Conservation (phyloP, 345 rosid species). For the Pelargonium nanum region DNA sequence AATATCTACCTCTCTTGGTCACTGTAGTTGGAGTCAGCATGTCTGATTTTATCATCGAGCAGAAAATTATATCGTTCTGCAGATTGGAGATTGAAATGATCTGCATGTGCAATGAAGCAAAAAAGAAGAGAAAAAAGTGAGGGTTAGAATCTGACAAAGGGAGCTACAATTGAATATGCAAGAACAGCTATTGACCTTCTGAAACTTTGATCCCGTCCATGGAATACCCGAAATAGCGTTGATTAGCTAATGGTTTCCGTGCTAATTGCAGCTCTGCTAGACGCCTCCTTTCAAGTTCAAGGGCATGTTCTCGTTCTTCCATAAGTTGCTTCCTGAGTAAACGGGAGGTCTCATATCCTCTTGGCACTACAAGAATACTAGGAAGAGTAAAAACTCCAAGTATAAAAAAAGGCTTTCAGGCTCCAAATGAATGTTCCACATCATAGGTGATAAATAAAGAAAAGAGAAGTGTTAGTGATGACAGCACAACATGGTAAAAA, state of each 20-base stretch:
- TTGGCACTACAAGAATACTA: constrained; percentile 24
- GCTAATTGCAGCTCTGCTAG: constrained; percentile 22
- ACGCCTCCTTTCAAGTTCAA: constrained; percentile 34
- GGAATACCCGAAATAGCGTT: constrained; percentile 20
- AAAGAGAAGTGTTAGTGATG: not conserved
- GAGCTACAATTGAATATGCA: not conserved
- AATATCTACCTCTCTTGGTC: constrained; percentile 34
- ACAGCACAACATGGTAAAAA: no score
- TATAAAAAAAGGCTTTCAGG: not conserved
- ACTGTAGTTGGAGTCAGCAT: constrained; percentile 14
- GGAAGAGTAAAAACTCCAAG: not conserved
- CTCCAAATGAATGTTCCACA: no score
- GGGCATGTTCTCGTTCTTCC: constrained; percentile 33
- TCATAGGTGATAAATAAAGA: not conserved
- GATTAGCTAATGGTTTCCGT: constrained; percentile 21
- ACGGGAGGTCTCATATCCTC: constrained; percentile 31
- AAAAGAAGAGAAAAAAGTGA: not conserved
- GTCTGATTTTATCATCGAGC: constrained; percentile 20
- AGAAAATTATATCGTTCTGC: constrained; percentile 27
- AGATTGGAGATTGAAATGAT: constrained; percentile 20
- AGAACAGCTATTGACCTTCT: constrained; percentile 19
- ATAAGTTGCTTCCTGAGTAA: constrained; percentile 35
- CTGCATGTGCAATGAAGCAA: constrained; percentile 11
- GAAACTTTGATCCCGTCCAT: constrained; percentile 25
- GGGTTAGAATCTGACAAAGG: not conserved